These are phyloP conservation scores for Jackrogersella multiformis DNA, from an alignment of 495 filamentous ascomycete genomes.

Conservation along the genomic window DNA sequence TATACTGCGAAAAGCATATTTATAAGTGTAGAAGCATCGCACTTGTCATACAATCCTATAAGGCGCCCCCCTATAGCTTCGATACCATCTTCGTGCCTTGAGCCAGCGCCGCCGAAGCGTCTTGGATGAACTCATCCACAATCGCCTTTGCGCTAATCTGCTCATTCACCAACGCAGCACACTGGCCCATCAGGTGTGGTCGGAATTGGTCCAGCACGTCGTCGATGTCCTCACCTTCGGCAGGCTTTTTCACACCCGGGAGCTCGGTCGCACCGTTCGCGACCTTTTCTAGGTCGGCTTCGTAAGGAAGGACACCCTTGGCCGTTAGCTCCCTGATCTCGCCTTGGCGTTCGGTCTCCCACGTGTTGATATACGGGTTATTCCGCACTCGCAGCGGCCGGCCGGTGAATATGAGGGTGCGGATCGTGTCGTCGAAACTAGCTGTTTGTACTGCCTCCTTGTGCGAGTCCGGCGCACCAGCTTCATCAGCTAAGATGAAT, in stretches of 20 bases:
- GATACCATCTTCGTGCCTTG: conserved; percentile 71
- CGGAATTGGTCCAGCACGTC: conserved; percentile 91
- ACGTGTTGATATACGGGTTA: conserved; percentile 92
- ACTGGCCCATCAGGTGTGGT: conserved; percentile 96
- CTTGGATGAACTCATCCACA: conserved; percentile 92
- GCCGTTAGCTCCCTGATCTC: conserved; percentile 92
- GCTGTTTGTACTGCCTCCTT: conserved; percentile 96
- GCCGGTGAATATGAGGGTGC: conserved; percentile 98
- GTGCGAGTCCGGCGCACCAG: conserved; percentile 90
- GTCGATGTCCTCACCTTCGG: conserved; percentile 58
- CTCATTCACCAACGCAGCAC: conserved; percentile 90
- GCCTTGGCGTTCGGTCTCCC: conserved; percentile 87
- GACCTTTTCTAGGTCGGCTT: conserved; percentile 90
- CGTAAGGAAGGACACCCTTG: conserved; percentile 91
- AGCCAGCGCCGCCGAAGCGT: conserved; percentile 75
- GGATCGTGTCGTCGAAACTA: conserved; percentile 91
- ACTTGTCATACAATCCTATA: neutral
- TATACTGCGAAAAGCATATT: neutral
- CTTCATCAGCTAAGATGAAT: conserved; percentile 93
- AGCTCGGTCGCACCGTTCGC: conserved; percentile 62
- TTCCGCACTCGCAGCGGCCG: conserved; percentile 92
- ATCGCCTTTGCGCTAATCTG: conserved; percentile 92
- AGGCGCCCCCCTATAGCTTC: conserved; percentile 64
- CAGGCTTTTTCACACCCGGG: conserved; percentile 80
- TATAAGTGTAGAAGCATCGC: conserved; percentile 26